Conservation (phyloP, 345 rosid species). For the Eutrema heterophyllum region DNA sequence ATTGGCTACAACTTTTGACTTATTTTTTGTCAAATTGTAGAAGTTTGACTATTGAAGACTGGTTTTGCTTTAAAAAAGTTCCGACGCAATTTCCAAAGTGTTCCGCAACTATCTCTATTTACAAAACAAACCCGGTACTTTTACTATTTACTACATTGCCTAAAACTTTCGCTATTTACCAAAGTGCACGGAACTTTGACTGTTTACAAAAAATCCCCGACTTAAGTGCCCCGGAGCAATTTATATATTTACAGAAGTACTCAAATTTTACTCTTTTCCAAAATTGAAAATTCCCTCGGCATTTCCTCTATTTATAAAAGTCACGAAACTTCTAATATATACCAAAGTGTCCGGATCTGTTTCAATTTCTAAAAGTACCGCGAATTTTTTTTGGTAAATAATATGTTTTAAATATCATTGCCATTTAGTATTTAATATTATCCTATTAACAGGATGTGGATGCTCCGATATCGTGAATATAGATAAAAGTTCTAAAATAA, state of each 20-base stretch:
- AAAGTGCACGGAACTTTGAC: not conserved
- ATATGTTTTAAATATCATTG: not conserved
- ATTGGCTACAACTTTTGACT: slow-evolving; percentile 7
- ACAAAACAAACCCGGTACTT: not conserved
- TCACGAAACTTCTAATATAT: not conserved
- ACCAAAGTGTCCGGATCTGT: not conserved
- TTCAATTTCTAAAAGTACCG: not conserved
- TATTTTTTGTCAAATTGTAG: not conserved
- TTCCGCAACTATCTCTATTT: not conserved
- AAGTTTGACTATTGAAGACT: not conserved
- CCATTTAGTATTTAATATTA: not conserved
- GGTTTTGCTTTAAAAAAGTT: not conserved
- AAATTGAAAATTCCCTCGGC: not conserved
- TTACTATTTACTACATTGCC: not conserved
- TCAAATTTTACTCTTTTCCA: not conserved
- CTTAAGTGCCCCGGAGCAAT: not conserved
- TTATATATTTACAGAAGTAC: not conserved
- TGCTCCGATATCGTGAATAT: no score
- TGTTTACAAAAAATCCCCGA: not conserved
- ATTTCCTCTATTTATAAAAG: not conserved
- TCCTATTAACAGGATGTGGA: not conserved
- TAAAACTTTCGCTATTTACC: not conserved
- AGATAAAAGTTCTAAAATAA: not conserved
- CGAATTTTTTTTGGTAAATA: not conserved
- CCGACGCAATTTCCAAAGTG: not conserved